Conservation (phyloP, 1,284 basidiomycete species). For the Wallemia mellicola region DNA sequence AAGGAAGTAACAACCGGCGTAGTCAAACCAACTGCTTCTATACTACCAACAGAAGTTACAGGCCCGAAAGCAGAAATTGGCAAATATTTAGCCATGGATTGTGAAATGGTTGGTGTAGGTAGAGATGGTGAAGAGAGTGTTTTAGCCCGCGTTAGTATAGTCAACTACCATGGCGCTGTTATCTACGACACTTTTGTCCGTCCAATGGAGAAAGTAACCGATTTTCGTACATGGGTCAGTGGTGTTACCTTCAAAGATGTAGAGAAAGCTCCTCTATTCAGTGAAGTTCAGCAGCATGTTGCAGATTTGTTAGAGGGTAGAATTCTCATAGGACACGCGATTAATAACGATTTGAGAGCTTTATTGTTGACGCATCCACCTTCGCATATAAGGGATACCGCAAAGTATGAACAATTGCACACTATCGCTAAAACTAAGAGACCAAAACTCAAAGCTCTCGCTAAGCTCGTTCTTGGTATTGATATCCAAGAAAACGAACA, state of each 20-base stretch:
- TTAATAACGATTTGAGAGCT: conserved; percentile 74
- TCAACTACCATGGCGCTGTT: conserved; percentile 62
- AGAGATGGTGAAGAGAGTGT: conserved; percentile 47
- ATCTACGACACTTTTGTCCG: conserved; percentile 61
- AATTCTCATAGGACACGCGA: conserved; percentile 73
- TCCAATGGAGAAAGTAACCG: conserved; percentile 63
- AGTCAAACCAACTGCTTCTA: background rate
- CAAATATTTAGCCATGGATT: conserved; percentile 59
- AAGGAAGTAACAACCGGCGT: background rate
- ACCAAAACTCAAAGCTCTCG: conserved; percentile 52
- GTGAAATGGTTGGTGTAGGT: conserved; percentile 93
- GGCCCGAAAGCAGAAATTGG: conserved; percentile 15
- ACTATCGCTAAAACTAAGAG: conserved; percentile 26
- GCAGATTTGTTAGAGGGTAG: conserved; percentile 46
- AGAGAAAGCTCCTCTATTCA: conserved; percentile 45
- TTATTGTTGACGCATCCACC: conserved; percentile 71
- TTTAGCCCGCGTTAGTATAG: conserved; percentile 65
- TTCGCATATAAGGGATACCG: conserved; percentile 51
- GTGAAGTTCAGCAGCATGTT: conserved; percentile 48
- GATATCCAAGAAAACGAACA: conserved; percentile 69
- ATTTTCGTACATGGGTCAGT: conserved; percentile 75
- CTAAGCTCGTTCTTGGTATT: conserved; percentile 47
- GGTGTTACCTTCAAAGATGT: conserved; percentile 56
- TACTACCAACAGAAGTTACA: background rate
- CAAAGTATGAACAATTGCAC: conserved; percentile 23